Base-by-base conservation (phyloP, 495 filamentous ascomycete species). In the Durotheca rogersii region DNA sequence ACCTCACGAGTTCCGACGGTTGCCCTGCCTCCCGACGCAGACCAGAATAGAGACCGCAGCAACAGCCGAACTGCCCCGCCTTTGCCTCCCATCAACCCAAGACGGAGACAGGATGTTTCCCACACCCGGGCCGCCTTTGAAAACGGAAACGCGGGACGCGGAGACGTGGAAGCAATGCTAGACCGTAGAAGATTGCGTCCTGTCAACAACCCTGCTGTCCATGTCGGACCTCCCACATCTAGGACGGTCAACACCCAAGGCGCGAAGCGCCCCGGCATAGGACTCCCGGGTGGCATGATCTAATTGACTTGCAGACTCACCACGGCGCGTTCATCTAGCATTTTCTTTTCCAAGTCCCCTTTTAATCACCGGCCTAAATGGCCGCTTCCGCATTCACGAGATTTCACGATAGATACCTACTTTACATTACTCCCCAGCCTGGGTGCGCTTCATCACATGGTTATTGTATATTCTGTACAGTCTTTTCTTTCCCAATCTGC, bases 1-100 rank as follows among this genome's bases (percentile, higher is more conserved):
- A 93, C 88, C 6, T 89, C 84, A 7, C 84, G 83, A 33, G 78
- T 93, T 11, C 81, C 83, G 2, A 82, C 81, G 0, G 75, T 87
- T 9, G 77, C 79, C 30, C 71, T 88, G 2, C 84, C 84, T 2
- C 32, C 37, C 2, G 60, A 69, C 19, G 60, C 52, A 0, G 47
- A 51, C 15, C 44, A 49, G 11, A 59, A 53, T 16, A 53, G 47
- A 17, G 59, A 55, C 19, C 57, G 66, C 5, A 64, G 56, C 47
- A 66, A 65, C 16, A 56, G 61, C 56, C 74, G 51, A 70, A 75
- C 43, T 1, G 72, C 74, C 0, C 85, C 83, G 5, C 82, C 85
- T 2, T 56, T 87, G 2, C 85, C 85, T 19, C 82, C 83, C 2
- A 85, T 87, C 70, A 86, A 88, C 64, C 85, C 85, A 4, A 79